These are phyloP conservation scores for Pseudogymnoascus sp. DNA, from an alignment of 2,329 filamentous ascomycete genomes.

Conservation along the genomic window DNA sequence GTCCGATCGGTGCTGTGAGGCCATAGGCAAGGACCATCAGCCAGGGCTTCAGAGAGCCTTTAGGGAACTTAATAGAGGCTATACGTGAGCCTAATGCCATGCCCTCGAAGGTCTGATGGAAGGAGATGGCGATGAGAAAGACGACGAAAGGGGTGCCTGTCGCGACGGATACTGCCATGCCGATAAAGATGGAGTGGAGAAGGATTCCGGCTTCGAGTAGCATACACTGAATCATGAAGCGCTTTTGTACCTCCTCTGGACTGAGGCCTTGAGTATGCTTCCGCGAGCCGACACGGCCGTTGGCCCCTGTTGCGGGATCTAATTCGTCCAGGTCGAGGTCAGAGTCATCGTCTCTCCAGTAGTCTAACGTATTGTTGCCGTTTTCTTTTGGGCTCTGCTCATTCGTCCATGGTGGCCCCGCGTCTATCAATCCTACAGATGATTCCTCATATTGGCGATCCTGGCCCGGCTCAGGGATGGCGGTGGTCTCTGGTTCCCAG, in stretches of 20 bases:
- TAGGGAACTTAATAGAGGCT: conserved; percentile 71
- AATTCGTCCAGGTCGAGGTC: conserved; percentile 57
- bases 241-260: conserved; percentile 50
- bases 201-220: conserved; percentile 76
- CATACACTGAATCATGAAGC: conserved; percentile 67
- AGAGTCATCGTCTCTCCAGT: conserved; percentile 33
- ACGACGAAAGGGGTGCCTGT: conserved; percentile 73
- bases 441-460: conserved; percentile 29
- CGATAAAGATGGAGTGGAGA: conserved; percentile 80
- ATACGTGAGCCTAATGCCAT: conserved; percentile 80
- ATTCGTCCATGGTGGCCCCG: conserved; percentile 51
- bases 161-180: conserved; percentile 76
- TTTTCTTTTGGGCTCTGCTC: conserved; percentile 40
- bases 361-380: conserved; percentile 27
- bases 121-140: conserved; percentile 71
- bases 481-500: not conserved
- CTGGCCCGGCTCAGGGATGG: conserved; percentile 24
- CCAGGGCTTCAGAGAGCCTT: conserved; percentile 65
- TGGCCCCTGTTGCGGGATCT: conserved; percentile 35
- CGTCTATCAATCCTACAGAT: conserved; percentile 49
- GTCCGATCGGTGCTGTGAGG: conserved; percentile 70
- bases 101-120: conserved; percentile 85
- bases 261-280: conserved; percentile 18
- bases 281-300: conserved; percentile 20
- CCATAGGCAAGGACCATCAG: conserved; percentile 74